Base-by-base conservation (phyloP, 805 yeast species). In the Myxozyma neotropica region DNA sequence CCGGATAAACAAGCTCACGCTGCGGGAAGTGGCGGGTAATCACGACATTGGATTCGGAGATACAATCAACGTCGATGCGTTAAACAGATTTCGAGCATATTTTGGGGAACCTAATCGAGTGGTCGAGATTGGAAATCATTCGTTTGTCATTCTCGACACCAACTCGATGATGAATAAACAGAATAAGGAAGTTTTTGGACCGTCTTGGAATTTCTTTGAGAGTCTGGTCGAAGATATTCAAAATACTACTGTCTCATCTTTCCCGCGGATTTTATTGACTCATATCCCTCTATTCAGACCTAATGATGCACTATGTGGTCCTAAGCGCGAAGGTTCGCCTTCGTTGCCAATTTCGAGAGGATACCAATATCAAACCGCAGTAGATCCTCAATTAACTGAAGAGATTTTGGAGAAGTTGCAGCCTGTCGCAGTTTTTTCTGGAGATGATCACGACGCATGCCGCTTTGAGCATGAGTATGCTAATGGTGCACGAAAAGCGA, bases 381-480 rank as follows among this genome's bases (percentile, higher is more conserved):
- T 94, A 8, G 87, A 85, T 52, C 75, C 81, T 31, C 81, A 79
- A 1, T 69, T 87, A 3, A 77, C 93, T 0, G 79, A 82, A 42
- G 79, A 82, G 21, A 78, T 94, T 4, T 73, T 94, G 46, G 68
- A 77, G 5, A 75, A 73, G 8, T 71, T 93, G 0, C 74, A 80
- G 47, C 99, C 99, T 0, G 77, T 77, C 15, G 72, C 85, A 10
- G 79, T 88, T 3, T 89, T 91, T 69, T 84, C 95, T 4, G 99
- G 99, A 0, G 99, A 94, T 72, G 99, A 94, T 72, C 99, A 94
- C 75, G 99, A 94, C 72, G 91, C 89, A 67, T 94, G 99, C 72
- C 89, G 88, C 65, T 80, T 87, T 31, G 74, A 75, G 21, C 97
- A 93, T 63, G 44, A 40, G 5, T 56, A 65, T 31, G 68, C 64